These are phyloP conservation scores for Barnettozyma sucrosica DNA, from an alignment of 805 yeast genomes.

Conservation along the genomic window DNA sequence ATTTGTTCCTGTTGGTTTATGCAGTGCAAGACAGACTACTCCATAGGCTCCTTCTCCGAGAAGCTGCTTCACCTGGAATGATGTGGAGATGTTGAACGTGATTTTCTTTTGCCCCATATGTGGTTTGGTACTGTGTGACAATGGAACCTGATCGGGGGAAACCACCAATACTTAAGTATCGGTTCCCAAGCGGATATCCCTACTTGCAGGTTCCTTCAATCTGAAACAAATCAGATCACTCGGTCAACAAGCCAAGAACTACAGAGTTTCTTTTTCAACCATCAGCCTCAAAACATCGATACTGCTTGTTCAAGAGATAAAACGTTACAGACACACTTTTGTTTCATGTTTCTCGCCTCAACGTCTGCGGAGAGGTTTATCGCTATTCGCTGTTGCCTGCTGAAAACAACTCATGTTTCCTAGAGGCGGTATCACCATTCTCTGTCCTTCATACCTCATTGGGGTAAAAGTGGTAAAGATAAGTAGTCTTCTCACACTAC, in stretches of 20 bases:
- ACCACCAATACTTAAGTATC: not conserved
- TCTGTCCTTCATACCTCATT: too few species aligned
- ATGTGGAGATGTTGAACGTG: slow-evolving; percentile 78
- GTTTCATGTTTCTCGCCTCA: not conserved
- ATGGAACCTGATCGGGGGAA: not conserved
- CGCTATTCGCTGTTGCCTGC: too few species aligned
- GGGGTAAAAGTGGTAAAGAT: too few species aligned
- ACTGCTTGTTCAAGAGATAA: not conserved
- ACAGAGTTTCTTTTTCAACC: not conserved
- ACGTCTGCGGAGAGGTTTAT: too few species aligned
- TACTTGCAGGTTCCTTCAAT: not conserved
- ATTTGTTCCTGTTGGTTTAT: slow-evolving; percentile 75
- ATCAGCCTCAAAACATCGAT: slow-evolving; percentile 2
- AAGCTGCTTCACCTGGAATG: slow-evolving; percentile 77
- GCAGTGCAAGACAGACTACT: slow-evolving; percentile 83
- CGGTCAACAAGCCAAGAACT: too few species aligned
- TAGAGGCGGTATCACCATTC: too few species aligned
- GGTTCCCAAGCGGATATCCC: not conserved
- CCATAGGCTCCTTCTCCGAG: slow-evolving; percentile 98
- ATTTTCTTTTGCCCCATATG: slow-evolving; percentile 31
- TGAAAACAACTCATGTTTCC: too few species aligned
- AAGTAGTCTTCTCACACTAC: too few species aligned
- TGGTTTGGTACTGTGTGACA: not conserved
- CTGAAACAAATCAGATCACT: not conserved
- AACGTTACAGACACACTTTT: slow-evolving; percentile 2